Evolutionary conservation across 768 basidiomycete species (phyloP), one percentile per base, ranked within the genome.

Genomic region (Hygrocybe coccinea): DNA sequence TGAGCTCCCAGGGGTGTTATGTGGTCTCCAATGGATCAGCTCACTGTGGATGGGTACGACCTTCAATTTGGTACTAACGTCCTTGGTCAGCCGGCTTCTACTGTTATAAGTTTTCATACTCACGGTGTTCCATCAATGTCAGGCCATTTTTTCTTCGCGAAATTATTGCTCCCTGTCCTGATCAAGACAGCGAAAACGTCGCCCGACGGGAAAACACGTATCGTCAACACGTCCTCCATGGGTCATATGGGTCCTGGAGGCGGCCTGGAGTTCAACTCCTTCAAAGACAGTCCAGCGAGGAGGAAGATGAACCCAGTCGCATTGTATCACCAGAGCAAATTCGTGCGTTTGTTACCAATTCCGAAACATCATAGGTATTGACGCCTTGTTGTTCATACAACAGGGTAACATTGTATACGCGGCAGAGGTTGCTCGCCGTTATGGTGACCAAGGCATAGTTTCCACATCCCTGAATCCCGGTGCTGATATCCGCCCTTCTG

Each of bases 61-160:
- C 62, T 79, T n/a, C 76, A 79, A 51, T 85, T 82, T 54, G 82
- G 79, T 11, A 79, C 77, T 2, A 84, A 84, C 58, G 78, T 80
- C 25, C 58, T 83, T 7, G 81, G 80, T 76, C 52, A 22, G 66
- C 53, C 24, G 17, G 29, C 15, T 2, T 5, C 19, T 3, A 24
- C 15, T 25, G 17, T 38, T n/a, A n/a, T 14, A 7, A 5, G 38
- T 37, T 38, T 10, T n/a, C n/a, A n/a, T n/a, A n/a, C n/a, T n/a
- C n/a, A n/a, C n/a, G n/a, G n/a, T n/a, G n/a, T n/a, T n/a, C n/a
- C n/a, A n/a, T n/a, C n/a, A n/a, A n/a, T n/a, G n/a, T 14, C 50
- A 79, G 80, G 80, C 8, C 80, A 76, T 64, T 76, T 69, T 58
- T 72, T 76, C 59, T 72, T 83, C 59, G 81, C 80, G 2, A 69